Evolutionary conservation across 192 early-diverging fungal species (phyloP).

Genomic region (Dissophora globulifera): DNA sequence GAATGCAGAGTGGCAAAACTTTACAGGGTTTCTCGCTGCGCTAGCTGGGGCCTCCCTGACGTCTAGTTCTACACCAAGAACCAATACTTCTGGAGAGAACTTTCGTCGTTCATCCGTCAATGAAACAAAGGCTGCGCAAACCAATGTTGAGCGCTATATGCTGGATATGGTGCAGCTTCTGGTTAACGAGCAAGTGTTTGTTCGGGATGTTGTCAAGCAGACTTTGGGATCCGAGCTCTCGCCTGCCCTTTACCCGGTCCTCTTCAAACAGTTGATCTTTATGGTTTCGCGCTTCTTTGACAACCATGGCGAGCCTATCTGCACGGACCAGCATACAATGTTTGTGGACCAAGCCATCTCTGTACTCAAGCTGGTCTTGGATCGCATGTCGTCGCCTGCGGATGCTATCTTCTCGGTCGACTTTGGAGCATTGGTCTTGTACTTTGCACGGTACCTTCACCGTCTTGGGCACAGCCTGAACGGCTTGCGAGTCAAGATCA

Average conservation of each 20-base stretch:
- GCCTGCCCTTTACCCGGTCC: conserved; percentile 68
- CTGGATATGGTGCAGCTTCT: conserved; percentile 77
- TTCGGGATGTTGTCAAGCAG: conserved; percentile 82
- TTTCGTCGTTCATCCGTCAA: conserved; percentile 23
- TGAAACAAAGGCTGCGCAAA: conserved; percentile 52
- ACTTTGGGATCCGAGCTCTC: conserved; percentile 82
- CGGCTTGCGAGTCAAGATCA: conserved; percentile 75
- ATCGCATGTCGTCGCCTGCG: conserved; percentile 70
- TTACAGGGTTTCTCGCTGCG: conserved; percentile 85
- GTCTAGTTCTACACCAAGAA: conserved; percentile 20
- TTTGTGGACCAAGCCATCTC: conserved; percentile 81
- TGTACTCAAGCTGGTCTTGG: conserved; percentile 77
- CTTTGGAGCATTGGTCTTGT: conserved; percentile 72
- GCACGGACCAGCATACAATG: conserved; percentile 70
- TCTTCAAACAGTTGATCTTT: conserved; percentile 67
- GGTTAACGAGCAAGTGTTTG: conserved; percentile 75
- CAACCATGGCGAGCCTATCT: conserved; percentile 62
- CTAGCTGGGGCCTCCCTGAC: conserved; percentile 75
- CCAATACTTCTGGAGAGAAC: conserved; percentile 37
- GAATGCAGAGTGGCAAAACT: conserved; percentile 79
- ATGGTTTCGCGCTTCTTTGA: conserved; percentile 72
- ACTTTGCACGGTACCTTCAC: conserved; percentile 79
- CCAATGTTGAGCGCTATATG: conserved; percentile 76
- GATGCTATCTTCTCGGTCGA: conserved; percentile 73
- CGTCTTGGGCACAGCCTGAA: conserved; percentile 63